phyloP scores from a whole-genome alignment of 106 monocot genomes.

The Chionographis japonica region DNA sequence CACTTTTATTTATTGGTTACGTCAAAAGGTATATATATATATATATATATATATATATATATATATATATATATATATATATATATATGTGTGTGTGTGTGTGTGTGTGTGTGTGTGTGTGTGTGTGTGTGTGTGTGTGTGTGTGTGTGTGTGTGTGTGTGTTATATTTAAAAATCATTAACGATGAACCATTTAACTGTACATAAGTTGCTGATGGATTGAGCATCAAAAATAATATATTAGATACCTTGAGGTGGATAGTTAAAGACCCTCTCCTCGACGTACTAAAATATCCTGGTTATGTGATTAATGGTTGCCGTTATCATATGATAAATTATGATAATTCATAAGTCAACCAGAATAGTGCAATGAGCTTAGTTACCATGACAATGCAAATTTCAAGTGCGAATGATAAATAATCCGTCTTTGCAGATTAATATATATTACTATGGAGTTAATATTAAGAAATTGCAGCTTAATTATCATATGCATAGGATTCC shows the following conservation, averaged over 20 bases:
- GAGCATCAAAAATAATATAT: neutral
- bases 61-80: neutral
- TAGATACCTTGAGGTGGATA: neutral
- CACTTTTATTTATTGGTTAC: too few species aligned
- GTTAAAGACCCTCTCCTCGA: neutral
- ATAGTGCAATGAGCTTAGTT: neutral
- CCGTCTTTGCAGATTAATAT: neutral
- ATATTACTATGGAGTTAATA: slow-evolving; percentile 1
- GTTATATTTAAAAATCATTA: too few species aligned
- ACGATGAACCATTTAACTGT: neutral
- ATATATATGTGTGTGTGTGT: neutral
- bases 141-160: too few species aligned
- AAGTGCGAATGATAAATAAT: neutral
- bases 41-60: too few species aligned
- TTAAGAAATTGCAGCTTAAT: neutral
- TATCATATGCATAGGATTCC: neutral
- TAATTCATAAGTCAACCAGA: neutral
- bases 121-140: too few species aligned
- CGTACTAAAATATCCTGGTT: neutral
- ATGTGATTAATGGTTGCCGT: neutral
- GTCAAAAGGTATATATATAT: too few species aligned
- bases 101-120: neutral
- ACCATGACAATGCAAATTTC: neutral
- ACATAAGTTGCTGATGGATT: neutral
- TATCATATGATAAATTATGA: neutral